Conservation (phyloP, 768 basidiomycete species). For the Lentinus brumalis region DNA sequence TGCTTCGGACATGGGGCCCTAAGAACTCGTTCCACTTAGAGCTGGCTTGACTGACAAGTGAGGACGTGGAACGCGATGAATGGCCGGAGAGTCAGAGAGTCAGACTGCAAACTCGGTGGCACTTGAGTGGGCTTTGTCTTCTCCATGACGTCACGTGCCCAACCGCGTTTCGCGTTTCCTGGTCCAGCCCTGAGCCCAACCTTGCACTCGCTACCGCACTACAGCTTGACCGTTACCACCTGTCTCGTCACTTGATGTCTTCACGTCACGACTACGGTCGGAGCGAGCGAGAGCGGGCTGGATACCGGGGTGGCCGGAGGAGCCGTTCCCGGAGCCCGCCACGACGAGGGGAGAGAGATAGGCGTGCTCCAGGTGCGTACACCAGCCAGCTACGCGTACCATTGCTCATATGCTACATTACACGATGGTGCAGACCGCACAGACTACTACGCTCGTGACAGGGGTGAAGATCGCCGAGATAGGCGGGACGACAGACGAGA, state of each 20-base stretch:
- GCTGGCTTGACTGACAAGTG: no score
- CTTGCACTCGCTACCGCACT: neutral
- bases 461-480: constrained; percentile 28
- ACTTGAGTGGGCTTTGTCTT: no score
- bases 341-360: constrained; percentile 24
- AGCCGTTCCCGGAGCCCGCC: constrained; percentile 31
- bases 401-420: no score
- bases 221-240: no score
- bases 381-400: neutral
- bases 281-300: constrained; percentile 22
- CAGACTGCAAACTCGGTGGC: no score
- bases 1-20: no score
- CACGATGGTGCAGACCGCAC: constrained; percentile 17
- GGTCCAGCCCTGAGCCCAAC: neutral
- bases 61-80: no score
- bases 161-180: neutral
- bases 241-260: constrained; percentile 26
- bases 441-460: constrained; percentile 27
- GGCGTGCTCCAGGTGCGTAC: constrained; percentile 23
- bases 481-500: constrained; percentile 34
- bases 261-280: constrained; percentile 34
- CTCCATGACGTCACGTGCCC: no score
- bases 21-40: no score
- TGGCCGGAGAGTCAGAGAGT: no score
- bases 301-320: constrained; percentile 23